Base-by-base conservation (phyloP, 2,329 filamentous ascomycete genomes). In the Botryotinia globosa region DNA sequence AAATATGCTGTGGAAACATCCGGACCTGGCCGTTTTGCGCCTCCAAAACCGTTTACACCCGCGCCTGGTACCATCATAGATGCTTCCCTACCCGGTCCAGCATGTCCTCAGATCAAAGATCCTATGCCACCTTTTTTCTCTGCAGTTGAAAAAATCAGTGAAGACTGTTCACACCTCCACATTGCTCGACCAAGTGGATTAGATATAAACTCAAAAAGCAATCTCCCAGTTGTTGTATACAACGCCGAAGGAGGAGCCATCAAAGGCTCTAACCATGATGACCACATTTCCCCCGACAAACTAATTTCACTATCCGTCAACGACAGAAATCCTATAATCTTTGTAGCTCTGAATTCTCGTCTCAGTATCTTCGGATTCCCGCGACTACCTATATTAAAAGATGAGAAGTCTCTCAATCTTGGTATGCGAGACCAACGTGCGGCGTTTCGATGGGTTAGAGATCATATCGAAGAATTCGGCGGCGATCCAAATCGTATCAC, bases 371-470 rank as follows among this genome's bases (percentile, higher is more conserved):
- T 74, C 29, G 71, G 70, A 7, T 74, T 74, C 37, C 44, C 70
- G 29, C 64, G 61, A 25, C 34, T 69, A 3, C 37, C 45, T 12
- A 7, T 67, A 8, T 20, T 72, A 16, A 72, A 72, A 44, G 32
- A 73, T 12, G 37, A 32, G 12, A 70, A 66, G 14, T 61, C 70
- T 34, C 44, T 72, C 39, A 74, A 74, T 48, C 39, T 69, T 48
- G 73, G 73, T 9, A 59, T 74, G 39, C 37, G 65, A 29, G 71
- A 72, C n/a, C 73, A 73, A 37, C 73, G 71, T n/a, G n/a, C 32
- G 14, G 66, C 22, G 29, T 44, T 74, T 1, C 34, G 73, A 44
- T 74, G 66, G 71, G 45, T 74, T 7, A 51, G 51, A 44, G 73
- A 66, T 16, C 66, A 74, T 18, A 63, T 71, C 18, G 20, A 58